These are phyloP conservation scores for Spirogloea muscicola DNA, from an alignment of 139 green algal genomes.

Conservation along the genomic window DNA sequence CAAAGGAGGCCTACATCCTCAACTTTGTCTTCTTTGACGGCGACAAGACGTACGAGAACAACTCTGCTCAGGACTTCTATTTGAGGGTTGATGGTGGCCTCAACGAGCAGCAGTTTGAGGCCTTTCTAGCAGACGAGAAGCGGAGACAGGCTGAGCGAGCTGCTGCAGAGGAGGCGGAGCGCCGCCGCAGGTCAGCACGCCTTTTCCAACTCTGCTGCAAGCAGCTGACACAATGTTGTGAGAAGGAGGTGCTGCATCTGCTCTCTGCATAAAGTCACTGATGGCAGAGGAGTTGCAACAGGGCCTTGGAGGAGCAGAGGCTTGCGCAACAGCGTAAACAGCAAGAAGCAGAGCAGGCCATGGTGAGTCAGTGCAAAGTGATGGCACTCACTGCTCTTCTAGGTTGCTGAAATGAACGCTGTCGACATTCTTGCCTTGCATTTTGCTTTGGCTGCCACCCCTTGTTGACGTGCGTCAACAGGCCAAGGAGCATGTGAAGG, in stretches of 20 bases:
- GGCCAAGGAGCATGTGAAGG: too few species aligned
- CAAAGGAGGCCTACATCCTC: conserved; percentile 30
- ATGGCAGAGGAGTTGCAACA: not conserved
- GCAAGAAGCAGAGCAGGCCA: too few species aligned
- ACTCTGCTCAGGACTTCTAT: conserved; percentile 25
- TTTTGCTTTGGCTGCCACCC: too few species aligned
- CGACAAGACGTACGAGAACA: conserved; percentile 45
- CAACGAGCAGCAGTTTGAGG: conserved; percentile 15
- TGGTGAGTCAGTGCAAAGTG: too few species aligned
- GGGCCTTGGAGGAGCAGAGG: conserved; percentile 18
- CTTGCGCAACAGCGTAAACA: too few species aligned
- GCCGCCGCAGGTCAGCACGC: conserved; percentile 2
- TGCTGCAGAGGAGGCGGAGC: conserved; percentile 36
- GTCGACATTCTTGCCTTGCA: too few species aligned
- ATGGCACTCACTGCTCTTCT: too few species aligned
- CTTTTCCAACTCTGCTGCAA: too few species aligned
- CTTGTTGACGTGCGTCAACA: too few species aligned
- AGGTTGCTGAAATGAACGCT: too few species aligned
- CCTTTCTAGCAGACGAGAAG: conserved; percentile 27
- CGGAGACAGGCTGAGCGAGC: conserved; percentile 19
- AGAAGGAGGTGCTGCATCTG: conserved; percentile 10
- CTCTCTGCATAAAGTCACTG: too few species aligned
- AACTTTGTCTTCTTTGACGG: conserved; percentile 40
- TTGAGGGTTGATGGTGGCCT: conserved; percentile 14
- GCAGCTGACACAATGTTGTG: too few species aligned